Evolutionary conservation across 495 filamentous ascomycete species (phyloP).

Genomic region (Neurospora intermedia): DNA sequence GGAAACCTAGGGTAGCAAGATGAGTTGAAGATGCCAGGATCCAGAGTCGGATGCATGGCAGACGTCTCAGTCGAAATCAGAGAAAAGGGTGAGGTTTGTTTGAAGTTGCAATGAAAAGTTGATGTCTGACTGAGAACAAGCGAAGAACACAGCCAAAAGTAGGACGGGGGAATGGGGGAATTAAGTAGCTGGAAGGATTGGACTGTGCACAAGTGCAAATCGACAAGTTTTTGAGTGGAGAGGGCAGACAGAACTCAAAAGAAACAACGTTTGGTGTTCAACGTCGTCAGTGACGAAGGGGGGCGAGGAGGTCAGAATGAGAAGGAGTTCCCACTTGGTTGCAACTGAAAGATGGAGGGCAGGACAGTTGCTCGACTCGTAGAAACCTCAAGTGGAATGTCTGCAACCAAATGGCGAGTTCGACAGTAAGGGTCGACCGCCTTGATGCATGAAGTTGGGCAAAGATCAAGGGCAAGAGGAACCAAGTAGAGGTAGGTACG

Average conservation of each 20-base stretch:
- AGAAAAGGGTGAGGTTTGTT: too few species aligned
- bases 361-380: too few species aligned
- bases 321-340: neutral
- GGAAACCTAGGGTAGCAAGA: neutral
- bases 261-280: neutral
- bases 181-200: neutral
- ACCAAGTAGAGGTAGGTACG: too few species aligned
- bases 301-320: neutral
- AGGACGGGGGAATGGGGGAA: neutral
- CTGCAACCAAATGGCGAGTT: too few species aligned
- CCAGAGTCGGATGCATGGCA: neutral
- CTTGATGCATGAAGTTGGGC: too few species aligned
- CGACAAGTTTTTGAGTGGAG: neutral
- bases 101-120: too few species aligned
- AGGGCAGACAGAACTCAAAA: neutral
- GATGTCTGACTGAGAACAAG: neutral
- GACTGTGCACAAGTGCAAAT: neutral
- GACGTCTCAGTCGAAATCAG: neutral
- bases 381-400: too few species aligned
- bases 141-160: neutral
- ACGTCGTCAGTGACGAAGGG: neutral
- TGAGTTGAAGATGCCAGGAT: neutral
- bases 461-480: neutral
- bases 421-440: too few species aligned
- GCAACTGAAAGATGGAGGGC: neutral